Evolutionary conservation across 2,329 filamentous ascomycete genomes (phyloP).

Genomic region (Calonectria hongkongensis): DNA sequence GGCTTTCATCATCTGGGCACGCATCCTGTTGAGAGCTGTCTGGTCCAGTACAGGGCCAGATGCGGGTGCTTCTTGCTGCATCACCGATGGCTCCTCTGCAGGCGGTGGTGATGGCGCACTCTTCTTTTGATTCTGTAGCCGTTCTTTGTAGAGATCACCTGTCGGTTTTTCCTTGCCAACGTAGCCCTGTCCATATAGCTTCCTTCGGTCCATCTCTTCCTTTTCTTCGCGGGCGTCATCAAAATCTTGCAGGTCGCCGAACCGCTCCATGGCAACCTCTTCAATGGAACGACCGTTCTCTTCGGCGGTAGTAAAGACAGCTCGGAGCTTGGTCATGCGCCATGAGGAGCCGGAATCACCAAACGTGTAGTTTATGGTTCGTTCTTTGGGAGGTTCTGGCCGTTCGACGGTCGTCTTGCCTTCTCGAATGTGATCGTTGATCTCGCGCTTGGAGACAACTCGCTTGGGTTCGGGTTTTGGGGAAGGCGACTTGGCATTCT

Average conservation of each 20-base stretch:
- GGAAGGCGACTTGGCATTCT: slow-evolving; percentile 72
- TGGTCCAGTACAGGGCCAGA: slow-evolving; percentile 75
- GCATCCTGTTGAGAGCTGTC: slow-evolving; percentile 89
- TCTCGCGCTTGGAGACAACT: slow-evolving; percentile 85
- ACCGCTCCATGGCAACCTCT: slow-evolving; percentile 88
- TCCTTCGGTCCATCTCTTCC: slow-evolving; percentile 88
- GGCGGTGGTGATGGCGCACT: slow-evolving; percentile 47
- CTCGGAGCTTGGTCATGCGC: slow-evolving; percentile 96
- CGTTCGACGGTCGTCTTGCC: slow-evolving; percentile 62
- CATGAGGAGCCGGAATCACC: slow-evolving; percentile 93
- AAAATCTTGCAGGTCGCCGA: slow-evolving; percentile 87
- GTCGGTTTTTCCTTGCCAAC: slow-evolving; percentile 90
- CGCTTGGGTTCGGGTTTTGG: slow-evolving; percentile 78
- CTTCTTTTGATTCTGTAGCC: slow-evolving; percentile 76
- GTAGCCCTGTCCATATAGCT: slow-evolving; percentile 89
- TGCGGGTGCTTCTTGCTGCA: slow-evolving; percentile 66
- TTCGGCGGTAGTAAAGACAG: slow-evolving; percentile 86
- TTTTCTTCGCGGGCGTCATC: slow-evolving; percentile 96
- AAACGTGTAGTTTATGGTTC: slow-evolving; percentile 83
- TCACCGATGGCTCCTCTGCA: slow-evolving; percentile 70
- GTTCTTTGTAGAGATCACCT: slow-evolving; percentile 88
- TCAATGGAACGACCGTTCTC: slow-evolving; percentile 84
- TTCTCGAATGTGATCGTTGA: slow-evolving; percentile 81
- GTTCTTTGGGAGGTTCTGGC: slow-evolving; percentile 68
- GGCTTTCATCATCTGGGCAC: slow-evolving; percentile 96